Evolutionary conservation across 257 asterid species (phyloP), one percentile per base, ranked within the genome.

Genomic region (Cruciata laevipes): DNA sequence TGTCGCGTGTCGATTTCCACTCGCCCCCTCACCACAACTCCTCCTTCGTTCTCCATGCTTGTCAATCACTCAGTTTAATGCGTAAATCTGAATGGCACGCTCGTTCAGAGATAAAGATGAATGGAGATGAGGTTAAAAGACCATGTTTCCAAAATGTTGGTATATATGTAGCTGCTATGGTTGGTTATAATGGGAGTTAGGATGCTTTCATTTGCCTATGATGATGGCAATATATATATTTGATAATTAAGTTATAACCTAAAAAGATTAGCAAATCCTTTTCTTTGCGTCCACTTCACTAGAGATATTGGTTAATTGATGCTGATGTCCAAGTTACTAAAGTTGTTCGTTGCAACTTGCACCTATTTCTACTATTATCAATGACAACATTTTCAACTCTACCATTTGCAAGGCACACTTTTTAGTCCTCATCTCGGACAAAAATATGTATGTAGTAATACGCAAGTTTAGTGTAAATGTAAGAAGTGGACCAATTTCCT

Each of bases 251-350:
- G 55, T 47, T 47, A 14, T 47, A 47, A 47, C 55, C 24, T 53
- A 20, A 53, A 75, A 44, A 30, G 55, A 35, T 66, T 24, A 75
- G 87, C 67, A 72, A 73, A 79, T 79, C 77, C 85, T 86, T 84
- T 83, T 60, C 97, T 90, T 90, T 60, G 96, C 96, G 91, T 90
- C 85, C 81, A 90, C 92, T 90, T 78, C 96, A 90, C 95, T 83
- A 70, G 83, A 74, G 59, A 76, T 80, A 68, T 76, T 71, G 74
- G 92, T 85, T 89, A 81, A 78, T 83, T 80, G 96, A 84, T 58
- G 83, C 74, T 77, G 95, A 89, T 83, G 65, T 71, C n/a, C n/a
- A 47, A 47, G 55, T 47, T 47, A 21, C 27, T 53, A n/a, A 8
- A 42, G 77, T 52, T 51, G 86, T 87, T 87, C 67, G 92, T 85